These are phyloP conservation scores for Zoysia matrella DNA, from an alignment of 202 grass and related monocot genomes.

Conservation along the genomic window DNA sequence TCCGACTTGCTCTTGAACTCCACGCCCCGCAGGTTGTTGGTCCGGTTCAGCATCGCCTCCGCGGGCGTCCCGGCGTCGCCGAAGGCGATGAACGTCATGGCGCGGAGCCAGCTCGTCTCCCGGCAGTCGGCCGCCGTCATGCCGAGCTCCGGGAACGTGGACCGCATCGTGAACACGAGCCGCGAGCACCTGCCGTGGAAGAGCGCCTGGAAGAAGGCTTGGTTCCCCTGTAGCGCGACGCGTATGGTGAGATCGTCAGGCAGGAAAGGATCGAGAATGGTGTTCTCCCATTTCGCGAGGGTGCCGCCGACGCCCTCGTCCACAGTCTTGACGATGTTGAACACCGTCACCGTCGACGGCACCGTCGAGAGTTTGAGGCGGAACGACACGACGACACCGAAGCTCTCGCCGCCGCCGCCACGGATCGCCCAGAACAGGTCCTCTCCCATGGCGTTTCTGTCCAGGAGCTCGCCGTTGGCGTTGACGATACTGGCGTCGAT, in stretches of 20 bases:
- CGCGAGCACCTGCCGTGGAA: conserved; percentile 48
- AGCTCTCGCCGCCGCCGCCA: conserved; percentile 62
- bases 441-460: conserved; percentile 52
- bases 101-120: conserved; percentile 56
- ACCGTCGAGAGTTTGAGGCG: conserved; percentile 49
- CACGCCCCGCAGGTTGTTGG: background rate
- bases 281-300: conserved; percentile 49
- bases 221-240: conserved; percentile 23
- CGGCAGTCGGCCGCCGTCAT: conserved; percentile 44
- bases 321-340: background rate
- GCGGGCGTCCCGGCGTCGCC: background rate
- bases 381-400: conserved; percentile 55
- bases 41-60: conserved; percentile 39
- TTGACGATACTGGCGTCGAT: conserved; percentile 52
- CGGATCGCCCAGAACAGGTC: conserved; percentile 21
- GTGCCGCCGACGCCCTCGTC: conserved; percentile 43
- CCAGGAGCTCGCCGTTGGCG: conserved; percentile 42
- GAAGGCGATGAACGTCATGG: conserved; percentile 41
- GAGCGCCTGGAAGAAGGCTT: conserved; percentile 46
- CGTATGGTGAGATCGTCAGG: conserved; percentile 41
- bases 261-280: conserved; percentile 14
- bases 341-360: conserved; percentile 36
- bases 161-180: conserved; percentile 12
- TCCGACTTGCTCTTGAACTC: conserved; percentile 58
- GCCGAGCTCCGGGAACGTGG: conserved; percentile 48